A percentile compares a stretch with the other conserved stretches of the same genome.
phyloP scores from a whole-genome alignment of 495 filamentous ascomycete genomes.

The Penicillium angulare region DNA sequence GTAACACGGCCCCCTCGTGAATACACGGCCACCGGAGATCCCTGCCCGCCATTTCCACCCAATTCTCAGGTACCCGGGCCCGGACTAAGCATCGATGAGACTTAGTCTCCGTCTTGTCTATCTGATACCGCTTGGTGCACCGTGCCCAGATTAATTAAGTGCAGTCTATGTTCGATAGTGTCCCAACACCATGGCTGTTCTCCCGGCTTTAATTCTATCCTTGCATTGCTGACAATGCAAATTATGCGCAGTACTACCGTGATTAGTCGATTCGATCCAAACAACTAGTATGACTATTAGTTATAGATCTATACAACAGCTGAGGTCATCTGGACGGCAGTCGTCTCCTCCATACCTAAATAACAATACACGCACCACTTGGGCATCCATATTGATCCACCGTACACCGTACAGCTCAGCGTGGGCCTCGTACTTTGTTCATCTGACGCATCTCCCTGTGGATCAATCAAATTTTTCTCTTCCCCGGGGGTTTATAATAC shows the following conservation, averaged over 20 bases:
- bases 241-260: background rate
- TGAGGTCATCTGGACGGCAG: too few relatives aligned
- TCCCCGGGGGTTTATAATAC: background rate
- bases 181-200: background rate
- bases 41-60: conserved; percentile 14
- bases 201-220: background rate
- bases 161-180: background rate
- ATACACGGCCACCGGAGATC: conserved; percentile 19
- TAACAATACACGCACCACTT: too few relatives aligned
- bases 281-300: too few relatives aligned
- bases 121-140: background rate
- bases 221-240: background rate
- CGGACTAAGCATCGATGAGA: background rate
- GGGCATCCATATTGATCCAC: too few relatives aligned
- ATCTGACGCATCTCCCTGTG: background rate
- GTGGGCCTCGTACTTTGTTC: background rate
- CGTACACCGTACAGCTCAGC: background rate
- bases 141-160: background rate
- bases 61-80: background rate
- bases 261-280: background rate
- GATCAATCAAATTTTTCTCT: background rate
- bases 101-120: background rate
- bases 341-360: too few relatives aligned
- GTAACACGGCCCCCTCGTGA: too few relatives aligned
- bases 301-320: too few relatives aligned